phyloP scores from a whole-genome alignment of 176 grass and related monocot species.

The Rhipidocladum racemiflorum region DNA sequence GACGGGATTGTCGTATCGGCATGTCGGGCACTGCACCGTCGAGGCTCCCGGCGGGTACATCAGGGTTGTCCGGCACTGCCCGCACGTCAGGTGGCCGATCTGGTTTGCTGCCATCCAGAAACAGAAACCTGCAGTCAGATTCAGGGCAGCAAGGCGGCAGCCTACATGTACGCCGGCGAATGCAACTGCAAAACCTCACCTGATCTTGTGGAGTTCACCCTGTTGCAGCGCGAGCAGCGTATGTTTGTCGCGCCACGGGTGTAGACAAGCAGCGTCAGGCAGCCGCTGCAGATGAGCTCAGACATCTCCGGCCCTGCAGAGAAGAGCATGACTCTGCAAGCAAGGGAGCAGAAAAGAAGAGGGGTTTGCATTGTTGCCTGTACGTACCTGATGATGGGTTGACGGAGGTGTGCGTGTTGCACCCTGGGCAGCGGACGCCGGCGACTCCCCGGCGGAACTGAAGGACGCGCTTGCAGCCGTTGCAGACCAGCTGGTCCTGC shows the following conservation, averaged over 20 bases:
- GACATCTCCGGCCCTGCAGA: constrained; percentile 25
- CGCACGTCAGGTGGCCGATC: constrained; percentile 44
- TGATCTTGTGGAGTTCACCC: constrained; percentile 51
- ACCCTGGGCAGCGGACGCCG: constrained; percentile 39
- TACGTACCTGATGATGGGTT: constrained; percentile 38
- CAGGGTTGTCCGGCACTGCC: constrained; percentile 41
- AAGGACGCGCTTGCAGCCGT: constrained; percentile 40
- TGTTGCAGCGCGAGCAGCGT: constrained; percentile 47
- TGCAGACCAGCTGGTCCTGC: neutral
- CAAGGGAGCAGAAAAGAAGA: neutral
- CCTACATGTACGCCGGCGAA: neutral
- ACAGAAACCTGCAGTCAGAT: neutral
- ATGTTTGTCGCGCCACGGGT: constrained; percentile 43
- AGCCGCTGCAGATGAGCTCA: constrained; percentile 56
- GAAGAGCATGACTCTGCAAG: neutral
- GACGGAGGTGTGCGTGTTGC: constrained; percentile 35
- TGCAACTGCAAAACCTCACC: constrained; percentile 8
- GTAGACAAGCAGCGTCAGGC: constrained; percentile 50
- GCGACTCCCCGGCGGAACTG: constrained; percentile 37
- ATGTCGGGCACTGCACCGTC: constrained; percentile 44
- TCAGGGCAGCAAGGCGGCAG: neutral
- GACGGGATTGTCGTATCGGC: constrained; percentile 36
- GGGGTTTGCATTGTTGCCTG: neutral
- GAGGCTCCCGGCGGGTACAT: constrained; percentile 46
- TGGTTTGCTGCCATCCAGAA: constrained; percentile 28